A percentile compares a stretch with the other conserved stretches of the same genome.
Conservation (phyloP, 148 eudicot species). For the Rhododendron ferrugineum region DNA sequence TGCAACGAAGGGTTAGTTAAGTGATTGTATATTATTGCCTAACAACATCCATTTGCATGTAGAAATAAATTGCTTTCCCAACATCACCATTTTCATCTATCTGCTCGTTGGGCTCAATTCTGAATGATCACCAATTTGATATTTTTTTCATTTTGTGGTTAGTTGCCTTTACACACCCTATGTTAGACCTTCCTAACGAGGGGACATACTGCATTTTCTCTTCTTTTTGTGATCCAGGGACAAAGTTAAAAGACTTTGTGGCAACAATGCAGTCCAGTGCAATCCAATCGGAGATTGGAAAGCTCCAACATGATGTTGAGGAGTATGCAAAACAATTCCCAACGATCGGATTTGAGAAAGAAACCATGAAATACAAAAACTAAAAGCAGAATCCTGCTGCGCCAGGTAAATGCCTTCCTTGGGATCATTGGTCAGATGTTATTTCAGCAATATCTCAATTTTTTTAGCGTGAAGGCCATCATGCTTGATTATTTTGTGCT, state of each 20-base stretch:
- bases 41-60: not conserved
- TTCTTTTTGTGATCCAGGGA: conserved; percentile 40
- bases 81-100: not conserved
- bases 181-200: not conserved
- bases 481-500: not conserved
- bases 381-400: conserved; percentile 22
- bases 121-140: not conserved
- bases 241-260: conserved; percentile 94
- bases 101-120: not conserved
- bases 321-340: conserved; percentile 98
- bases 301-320: conserved; percentile 78
- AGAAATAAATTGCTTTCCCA: not conserved
- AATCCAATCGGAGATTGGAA: conserved; percentile 67
- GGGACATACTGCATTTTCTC: conserved; percentile 2
- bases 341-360: conserved; percentile 92
- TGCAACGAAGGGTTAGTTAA: conserved; percentile 51
- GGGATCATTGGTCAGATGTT: conserved; percentile 7
- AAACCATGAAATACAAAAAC: conserved; percentile 89
- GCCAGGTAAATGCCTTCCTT: conserved; percentile 14
- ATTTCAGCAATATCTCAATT: not conserved
- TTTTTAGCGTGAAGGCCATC: not conserved
- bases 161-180: not conserved
- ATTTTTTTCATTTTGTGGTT: not conserved
- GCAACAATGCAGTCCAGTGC: conserved; percentile 61
- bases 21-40: not conserved